These are phyloP conservation scores for Venturia oleaginea DNA, from an alignment of 2,329 filamentous ascomycete species.

Conservation along the genomic window DNA sequence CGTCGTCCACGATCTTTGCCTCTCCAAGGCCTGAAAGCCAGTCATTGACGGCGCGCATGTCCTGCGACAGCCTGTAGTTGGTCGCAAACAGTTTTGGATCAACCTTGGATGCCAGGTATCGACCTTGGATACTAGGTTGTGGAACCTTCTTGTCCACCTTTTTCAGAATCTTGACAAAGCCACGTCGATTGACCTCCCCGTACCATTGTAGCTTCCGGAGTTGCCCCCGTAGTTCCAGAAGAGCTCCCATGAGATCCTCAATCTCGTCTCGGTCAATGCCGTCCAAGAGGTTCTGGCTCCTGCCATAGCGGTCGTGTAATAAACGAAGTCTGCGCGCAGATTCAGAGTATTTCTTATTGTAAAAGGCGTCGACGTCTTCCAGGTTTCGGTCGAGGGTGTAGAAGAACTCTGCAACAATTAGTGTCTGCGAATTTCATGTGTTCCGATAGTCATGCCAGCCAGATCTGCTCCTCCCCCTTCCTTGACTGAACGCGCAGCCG, in stretches of 20 bases:
- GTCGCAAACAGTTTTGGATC: constrained; percentile 82
- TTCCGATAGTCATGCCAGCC: constrained; percentile 48
- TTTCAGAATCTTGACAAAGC: constrained; percentile 98
- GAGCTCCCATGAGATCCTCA: constrained; percentile 81
- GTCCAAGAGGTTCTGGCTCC: constrained; percentile 53
- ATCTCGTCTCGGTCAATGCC: constrained; percentile 79
- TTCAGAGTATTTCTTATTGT: constrained; percentile 90
- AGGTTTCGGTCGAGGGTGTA: constrained; percentile 93
- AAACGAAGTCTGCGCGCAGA: constrained; percentile 75
- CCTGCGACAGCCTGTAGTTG: constrained; percentile 49
- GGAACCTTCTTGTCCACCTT: constrained; percentile 94
- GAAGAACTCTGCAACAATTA: constrained; percentile 67
- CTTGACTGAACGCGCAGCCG: constrained; percentile 55
- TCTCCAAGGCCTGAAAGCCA: constrained; percentile 82
- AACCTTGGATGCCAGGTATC: constrained; percentile 84
- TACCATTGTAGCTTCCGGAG: constrained; percentile 95
- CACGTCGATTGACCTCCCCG: constrained; percentile 87
- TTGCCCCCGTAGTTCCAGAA: constrained; percentile 80
- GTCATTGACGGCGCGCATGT: constrained; percentile 68
- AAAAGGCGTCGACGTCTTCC: constrained; percentile 92
- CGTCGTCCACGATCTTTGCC: constrained; percentile 65
- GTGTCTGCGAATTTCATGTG: background rate
- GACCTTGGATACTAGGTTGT: constrained; percentile 63
- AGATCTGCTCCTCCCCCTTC: constrained; percentile 72
- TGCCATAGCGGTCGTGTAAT: constrained; percentile 79